Percentiles rank a stretch among this genome's conserved stretches.
Conservation (phyloP, 257 asterid genomes). For the Asclepias syriaca region DNA sequence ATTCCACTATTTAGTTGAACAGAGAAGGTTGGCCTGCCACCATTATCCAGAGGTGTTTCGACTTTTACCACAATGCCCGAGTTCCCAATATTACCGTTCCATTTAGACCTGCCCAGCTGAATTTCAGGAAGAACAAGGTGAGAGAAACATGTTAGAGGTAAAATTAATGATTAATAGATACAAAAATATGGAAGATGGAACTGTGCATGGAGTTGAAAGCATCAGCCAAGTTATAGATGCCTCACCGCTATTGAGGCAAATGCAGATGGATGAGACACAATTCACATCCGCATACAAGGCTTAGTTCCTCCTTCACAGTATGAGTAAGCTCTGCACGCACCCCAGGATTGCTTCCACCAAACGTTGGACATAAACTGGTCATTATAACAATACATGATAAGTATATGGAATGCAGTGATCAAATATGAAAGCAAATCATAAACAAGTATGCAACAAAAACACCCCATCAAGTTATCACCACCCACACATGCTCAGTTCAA, state of each 20-base stretch:
- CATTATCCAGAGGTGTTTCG: conserved; percentile 72
- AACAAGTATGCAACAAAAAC: not conserved
- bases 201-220: not conserved
- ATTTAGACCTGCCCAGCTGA: conserved; percentile 94
- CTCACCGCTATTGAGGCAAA: conserved; percentile 88
- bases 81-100: conserved; percentile 90
- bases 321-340: conserved; percentile 75
- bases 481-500: not conserved
- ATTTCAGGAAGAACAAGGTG: not conserved
- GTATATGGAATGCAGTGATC: not conserved
- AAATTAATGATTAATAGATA: too few relatives aligned
- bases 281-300: conserved; percentile 78
- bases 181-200: not conserved
- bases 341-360: conserved; percentile 91
- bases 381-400: not conserved
- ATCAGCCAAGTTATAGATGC: not conserved
- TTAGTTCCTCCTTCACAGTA: conserved; percentile 74
- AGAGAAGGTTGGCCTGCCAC: conserved; percentile 67
- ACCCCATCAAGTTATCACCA: not conserved
- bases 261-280: conserved; percentile 61
- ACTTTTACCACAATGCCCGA: conserved; percentile 74
- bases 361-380: conserved; percentile 70
- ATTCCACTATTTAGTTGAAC: conserved; percentile 86
- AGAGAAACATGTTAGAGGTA: not conserved
- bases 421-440: not conserved